A percentile compares a stretch with the other conserved stretches of the same genome.
Conservation (phyloP, 2,329 filamentous ascomycete genomes). For the Cladophialophora carrionii region DNA sequence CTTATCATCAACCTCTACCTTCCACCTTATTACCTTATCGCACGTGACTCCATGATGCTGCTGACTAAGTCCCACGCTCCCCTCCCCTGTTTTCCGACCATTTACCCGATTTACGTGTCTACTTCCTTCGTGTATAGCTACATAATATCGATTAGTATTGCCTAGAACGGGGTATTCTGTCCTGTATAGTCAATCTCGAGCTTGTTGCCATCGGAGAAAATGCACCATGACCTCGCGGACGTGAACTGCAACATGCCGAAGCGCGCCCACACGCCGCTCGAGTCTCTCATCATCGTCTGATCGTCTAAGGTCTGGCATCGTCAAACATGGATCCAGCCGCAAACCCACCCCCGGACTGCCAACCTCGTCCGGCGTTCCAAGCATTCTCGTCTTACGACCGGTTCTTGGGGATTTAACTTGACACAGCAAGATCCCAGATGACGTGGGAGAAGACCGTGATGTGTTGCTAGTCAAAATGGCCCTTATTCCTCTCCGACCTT, state of each 20-base stretch:
- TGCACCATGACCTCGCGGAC: background rate
- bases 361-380: background rate
- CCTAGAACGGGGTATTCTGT: too few relatives aligned
- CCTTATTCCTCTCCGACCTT: background rate
- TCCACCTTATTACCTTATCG: too few relatives aligned
- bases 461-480: background rate
- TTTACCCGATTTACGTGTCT: too few relatives aligned
- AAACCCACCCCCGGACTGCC: background rate
- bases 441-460: background rate
- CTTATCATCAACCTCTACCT: too few relatives aligned
- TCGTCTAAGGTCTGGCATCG: background rate
- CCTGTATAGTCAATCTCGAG: too few relatives aligned
- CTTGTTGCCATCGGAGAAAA: background rate
- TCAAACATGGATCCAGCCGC: background rate
- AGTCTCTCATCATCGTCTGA: background rate
- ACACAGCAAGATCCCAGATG: background rate
- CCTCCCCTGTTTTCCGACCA: too few relatives aligned
- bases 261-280: conserved; percentile 5
- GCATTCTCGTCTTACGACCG: background rate
- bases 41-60: too few relatives aligned
- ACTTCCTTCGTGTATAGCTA: too few relatives aligned
- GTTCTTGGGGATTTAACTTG: background rate
- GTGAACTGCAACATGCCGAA: background rate
- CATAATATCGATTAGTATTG: too few relatives aligned
- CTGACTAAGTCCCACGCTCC: too few relatives aligned